Evolutionary conservation across 2,329 filamentous ascomycete genomes (phyloP).

Genomic region (Ophiosphaerella korrae): DNA sequence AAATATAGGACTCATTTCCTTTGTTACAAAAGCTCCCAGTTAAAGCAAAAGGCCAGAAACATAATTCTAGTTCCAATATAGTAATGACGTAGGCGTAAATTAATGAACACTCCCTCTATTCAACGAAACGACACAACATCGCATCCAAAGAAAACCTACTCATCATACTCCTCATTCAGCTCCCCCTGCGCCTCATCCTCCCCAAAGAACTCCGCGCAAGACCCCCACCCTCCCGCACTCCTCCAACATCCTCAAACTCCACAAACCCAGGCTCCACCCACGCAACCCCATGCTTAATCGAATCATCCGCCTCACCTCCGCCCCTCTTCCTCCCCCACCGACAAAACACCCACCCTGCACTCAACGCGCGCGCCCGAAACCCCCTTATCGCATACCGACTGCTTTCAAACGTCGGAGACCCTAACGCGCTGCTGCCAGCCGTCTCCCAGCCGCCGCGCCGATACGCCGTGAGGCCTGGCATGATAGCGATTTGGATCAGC

Average conservation of each 20-base stretch:
- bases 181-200: no score
- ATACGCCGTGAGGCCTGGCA: constrained; percentile 30
- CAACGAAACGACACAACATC: no score
- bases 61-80: no score
- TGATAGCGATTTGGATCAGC: constrained; percentile 27
- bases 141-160: no score
- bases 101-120: no score
- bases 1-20: no score
- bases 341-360: constrained; percentile 33
- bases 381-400: constrained; percentile 6
- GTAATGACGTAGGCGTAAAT: no score
- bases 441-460: constrained; percentile 35
- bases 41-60: no score
- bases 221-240: constrained; percentile 10
- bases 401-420: not conserved
- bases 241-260: constrained; percentile 28
- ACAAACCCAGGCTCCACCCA: constrained; percentile 32
- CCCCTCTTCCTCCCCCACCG: constrained; percentile 26
- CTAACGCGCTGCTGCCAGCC: not conserved
- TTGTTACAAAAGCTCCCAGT: no score
- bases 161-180: no score
- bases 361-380: constrained; percentile 18
- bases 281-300: constrained; percentile 23
- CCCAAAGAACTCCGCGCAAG: no score
- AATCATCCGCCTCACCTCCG: constrained; percentile 10